Percentiles rank a stretch among this genome's conserved stretches.
Conservation (phyloP, 129 eudicot genomes). For the Escallonia herrerae region DNA sequence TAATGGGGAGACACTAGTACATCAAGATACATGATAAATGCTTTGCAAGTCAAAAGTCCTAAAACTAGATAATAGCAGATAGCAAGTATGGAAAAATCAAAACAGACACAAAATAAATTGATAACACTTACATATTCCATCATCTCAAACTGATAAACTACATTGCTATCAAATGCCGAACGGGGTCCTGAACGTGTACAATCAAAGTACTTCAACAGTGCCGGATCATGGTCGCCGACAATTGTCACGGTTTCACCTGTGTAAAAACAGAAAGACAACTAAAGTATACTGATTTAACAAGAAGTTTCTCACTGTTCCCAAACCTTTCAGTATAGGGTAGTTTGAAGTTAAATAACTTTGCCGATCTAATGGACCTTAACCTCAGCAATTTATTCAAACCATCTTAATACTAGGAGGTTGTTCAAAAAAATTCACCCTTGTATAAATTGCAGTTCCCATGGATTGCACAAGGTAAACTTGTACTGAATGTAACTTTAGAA, state of each 20-base stretch:
- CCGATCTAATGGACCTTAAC: no score
- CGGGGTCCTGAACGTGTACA: conserved; percentile 97
- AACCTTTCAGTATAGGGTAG: no score
- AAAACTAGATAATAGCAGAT: neutral
- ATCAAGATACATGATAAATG: neutral
- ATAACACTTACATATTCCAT: conserved; percentile 93
- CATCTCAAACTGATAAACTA: conserved; percentile 89
- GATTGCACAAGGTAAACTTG: no score
- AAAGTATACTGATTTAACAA: neutral
- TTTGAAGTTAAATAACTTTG: no score
- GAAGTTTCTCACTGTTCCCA: no score
- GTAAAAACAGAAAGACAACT: conserved; percentile 9
- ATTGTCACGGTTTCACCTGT: conserved; percentile 89
- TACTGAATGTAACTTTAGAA: no score
- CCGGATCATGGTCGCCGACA: conserved; percentile 90
- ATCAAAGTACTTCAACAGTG: conserved; percentile 78
- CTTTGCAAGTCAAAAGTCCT: neutral
- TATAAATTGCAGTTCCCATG: no score
- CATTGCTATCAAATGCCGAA: conserved; percentile 83
- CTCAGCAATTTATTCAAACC: no score
- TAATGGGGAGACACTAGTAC: no score
- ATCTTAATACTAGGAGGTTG: no score
- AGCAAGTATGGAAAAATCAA: neutral
- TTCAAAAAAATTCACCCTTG: no score
- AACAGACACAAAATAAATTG: conserved; percentile 1